Evolutionary conservation across 208 protist species (phyloP).

Genomic region (Acanthamoeba royreba): DNA sequence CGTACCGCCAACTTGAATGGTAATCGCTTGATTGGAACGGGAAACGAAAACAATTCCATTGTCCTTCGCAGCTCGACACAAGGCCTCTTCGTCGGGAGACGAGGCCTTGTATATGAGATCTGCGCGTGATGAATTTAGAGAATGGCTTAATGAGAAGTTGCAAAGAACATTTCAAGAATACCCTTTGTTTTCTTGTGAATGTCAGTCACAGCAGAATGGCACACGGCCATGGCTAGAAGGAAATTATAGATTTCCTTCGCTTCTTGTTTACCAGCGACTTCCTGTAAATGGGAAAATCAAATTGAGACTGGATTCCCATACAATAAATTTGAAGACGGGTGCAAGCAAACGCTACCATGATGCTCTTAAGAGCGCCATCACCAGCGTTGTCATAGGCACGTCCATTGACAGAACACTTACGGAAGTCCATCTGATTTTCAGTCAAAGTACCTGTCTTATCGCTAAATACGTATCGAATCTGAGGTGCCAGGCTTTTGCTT

Average conservation of each 20-base stretch:
- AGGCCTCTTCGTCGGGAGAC: constrained; percentile 93
- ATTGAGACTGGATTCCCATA: neutral
- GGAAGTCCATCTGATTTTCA: constrained; percentile 73
- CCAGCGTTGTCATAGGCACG: neutral
- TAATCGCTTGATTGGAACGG: neutral
- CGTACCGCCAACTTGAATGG: neutral
- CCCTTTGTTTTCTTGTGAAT: neutral
- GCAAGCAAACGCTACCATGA: neutral
- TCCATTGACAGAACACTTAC: constrained; percentile 69
- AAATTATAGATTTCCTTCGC: constrained; percentile 24
- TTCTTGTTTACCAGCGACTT: neutral
- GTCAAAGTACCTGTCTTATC: constrained; percentile 79
- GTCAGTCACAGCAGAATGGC: constrained; percentile 15
- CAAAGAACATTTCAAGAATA: neutral
- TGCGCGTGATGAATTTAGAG: neutral
- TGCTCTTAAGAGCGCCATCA: constrained; percentile 4
- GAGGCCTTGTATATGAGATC: constrained; percentile 80
- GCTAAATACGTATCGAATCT: constrained; percentile 70
- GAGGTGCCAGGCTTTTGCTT: too few relatives aligned
- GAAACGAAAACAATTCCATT: constrained; percentile 73
- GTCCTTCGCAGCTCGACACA: constrained; percentile 81
- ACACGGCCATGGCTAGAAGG: constrained; percentile 27
- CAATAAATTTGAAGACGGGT: too few relatives aligned
- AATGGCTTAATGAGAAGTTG: neutral
- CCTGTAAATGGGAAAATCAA: neutral